Evolutionary conservation across 352 stramenopile genomes (phyloP).

Genomic region (Phytophthora parvispora): DNA sequence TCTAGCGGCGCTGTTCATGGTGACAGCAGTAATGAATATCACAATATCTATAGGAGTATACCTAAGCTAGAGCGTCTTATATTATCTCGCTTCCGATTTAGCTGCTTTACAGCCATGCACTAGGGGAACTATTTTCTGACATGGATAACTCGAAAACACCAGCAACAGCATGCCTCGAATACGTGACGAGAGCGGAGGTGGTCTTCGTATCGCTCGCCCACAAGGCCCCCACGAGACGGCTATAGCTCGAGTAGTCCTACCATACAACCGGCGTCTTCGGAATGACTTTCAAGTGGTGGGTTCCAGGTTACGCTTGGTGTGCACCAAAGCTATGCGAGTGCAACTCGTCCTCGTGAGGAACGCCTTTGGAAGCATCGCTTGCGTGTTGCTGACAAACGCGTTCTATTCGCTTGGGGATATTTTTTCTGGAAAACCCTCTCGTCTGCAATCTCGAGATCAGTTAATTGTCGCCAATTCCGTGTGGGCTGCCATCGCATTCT

Average conservation of each 20-base stretch:
- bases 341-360: conserved; percentile 2
- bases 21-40: conserved; percentile 14
- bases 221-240: too few species aligned
- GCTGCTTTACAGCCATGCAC: too few species aligned
- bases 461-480: conserved; percentile 11
- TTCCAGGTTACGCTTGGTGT: too few species aligned
- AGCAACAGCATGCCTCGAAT: too few species aligned
- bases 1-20: conserved; percentile 32
- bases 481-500: conserved; percentile 14
- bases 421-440: conserved; percentile 15
- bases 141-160: too few species aligned
- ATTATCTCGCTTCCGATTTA: too few species aligned
- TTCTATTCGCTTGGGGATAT: conserved; percentile 1
- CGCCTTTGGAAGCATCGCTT: conserved; percentile 3
- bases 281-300: too few species aligned
- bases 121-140: too few species aligned
- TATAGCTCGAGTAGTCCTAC: too few species aligned
- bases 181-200: too few species aligned
- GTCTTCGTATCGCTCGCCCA: too few species aligned
- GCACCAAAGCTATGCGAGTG: neutral
- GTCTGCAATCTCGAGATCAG: conserved; percentile 3
- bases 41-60: neutral
- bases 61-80: neutral
- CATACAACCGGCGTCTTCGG: too few species aligned
- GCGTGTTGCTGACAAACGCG: conserved; percentile 16